phyloP scores from a whole-genome alignment of 352 stramenopile genomes.

The Globisporangium viniferum region DNA sequence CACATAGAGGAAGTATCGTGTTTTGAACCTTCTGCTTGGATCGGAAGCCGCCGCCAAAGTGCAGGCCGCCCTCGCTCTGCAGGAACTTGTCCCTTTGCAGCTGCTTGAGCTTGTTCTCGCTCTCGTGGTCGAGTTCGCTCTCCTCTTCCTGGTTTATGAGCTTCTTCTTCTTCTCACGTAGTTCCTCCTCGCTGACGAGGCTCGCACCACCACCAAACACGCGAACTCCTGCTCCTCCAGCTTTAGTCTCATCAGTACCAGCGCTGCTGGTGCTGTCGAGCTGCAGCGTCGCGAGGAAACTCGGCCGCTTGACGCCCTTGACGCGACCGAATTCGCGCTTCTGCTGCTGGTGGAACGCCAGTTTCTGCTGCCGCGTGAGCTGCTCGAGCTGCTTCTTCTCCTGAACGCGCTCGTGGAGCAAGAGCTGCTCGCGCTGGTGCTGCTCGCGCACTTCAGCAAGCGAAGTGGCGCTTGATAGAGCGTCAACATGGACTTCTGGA shows the following conservation, averaged over 20 bases:
- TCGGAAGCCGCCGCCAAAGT: constrained; percentile 40
- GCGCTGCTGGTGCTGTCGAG: constrained; percentile 15
- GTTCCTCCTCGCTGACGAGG: background rate
- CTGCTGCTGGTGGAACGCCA: constrained; percentile 22
- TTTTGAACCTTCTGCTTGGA: constrained; percentile 1
- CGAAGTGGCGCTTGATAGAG: background rate
- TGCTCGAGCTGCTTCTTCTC: constrained; percentile 14
- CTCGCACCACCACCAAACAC: background rate
- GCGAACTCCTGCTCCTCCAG: background rate
- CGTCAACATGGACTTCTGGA: background rate
- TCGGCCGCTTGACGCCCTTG: constrained; percentile 20
- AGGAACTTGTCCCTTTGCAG: constrained; percentile 15
- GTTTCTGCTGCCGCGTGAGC: constrained; percentile 15
- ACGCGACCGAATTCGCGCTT: constrained; percentile 16
- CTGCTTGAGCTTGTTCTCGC: constrained; percentile 6
- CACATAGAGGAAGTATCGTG: too few relatives aligned
- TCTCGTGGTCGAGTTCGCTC: background rate
- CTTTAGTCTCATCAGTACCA: background rate
- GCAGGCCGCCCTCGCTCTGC: constrained; percentile 18
- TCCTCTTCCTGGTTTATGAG: background rate
- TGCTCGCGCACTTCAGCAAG: background rate
- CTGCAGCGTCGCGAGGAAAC: constrained; percentile 28
- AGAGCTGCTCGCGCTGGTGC: constrained; percentile 8
- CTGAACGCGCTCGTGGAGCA: constrained; percentile 15
- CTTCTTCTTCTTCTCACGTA: background rate